These are phyloP conservation scores for Eimeria nieschulzi DNA, from an alignment of 169 alveolate species.

Conservation along the genomic window DNA sequence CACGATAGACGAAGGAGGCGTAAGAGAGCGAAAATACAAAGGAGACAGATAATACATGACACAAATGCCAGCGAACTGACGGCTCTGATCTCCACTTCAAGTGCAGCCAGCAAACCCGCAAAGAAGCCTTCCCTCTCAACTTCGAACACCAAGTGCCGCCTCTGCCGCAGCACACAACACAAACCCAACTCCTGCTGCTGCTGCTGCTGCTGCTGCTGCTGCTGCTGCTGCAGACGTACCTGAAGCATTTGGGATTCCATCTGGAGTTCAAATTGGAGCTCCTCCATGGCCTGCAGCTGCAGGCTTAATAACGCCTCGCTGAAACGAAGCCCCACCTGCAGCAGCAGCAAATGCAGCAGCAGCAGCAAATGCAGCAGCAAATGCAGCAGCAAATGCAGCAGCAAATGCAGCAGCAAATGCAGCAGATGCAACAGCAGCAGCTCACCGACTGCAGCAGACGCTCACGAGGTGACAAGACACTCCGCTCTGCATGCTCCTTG, in stretches of 20 bases:
- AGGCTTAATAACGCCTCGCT: constrained; percentile 51
- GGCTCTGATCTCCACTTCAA: constrained; percentile 88
- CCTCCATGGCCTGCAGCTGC: constrained; percentile 46
- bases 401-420: background rate
- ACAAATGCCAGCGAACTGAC: constrained; percentile 58
- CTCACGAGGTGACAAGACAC: too few species aligned
- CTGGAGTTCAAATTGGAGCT: constrained; percentile 58
- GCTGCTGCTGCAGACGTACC: background rate
- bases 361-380: constrained; percentile 50
- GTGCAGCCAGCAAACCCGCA: constrained; percentile 86
- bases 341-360: constrained; percentile 1
- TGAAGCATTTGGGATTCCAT: constrained; percentile 71
- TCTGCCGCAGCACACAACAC: constrained; percentile 53
- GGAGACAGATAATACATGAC: too few species aligned
- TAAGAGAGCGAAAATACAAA: too few species aligned
- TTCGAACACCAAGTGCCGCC: constrained; percentile 75
- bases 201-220: constrained; percentile 2
- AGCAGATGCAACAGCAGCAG: too few species aligned
- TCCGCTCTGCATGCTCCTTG: too few species aligned
- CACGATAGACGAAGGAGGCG: too few species aligned
- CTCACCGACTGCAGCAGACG: too few species aligned
- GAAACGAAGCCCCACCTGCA: constrained; percentile 70
- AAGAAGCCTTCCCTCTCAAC: constrained; percentile 80
- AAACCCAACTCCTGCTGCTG: background rate
- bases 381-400: background rate